A percentile compares a stretch with the other conserved stretches of the same genome.
phyloP scores from a whole-genome alignment of 1,284 basidiomycete genomes.

The Sanghuangporus baumii region DNA sequence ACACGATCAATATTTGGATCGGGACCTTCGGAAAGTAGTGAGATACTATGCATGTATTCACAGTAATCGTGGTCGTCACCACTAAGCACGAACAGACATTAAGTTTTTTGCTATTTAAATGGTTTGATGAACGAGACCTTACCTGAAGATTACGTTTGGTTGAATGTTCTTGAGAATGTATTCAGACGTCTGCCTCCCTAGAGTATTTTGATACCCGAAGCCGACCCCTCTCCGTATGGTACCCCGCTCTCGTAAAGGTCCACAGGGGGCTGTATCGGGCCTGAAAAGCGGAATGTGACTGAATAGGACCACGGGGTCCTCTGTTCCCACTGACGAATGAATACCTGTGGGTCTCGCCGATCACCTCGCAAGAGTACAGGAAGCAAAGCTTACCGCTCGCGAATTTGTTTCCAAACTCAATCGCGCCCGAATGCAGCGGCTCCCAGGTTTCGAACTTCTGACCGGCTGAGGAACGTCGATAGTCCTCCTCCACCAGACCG shows the following conservation, averaged over 20 bases:
- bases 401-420: constrained; percentile 68
- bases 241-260: constrained; percentile 68
- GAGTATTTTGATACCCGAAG: constrained; percentile 76
- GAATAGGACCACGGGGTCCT: constrained; percentile 59
- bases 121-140: background rate
- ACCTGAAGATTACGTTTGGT: constrained; percentile 73
- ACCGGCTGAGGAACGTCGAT: constrained; percentile 52
- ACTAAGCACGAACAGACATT: constrained; percentile 32
- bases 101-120: background rate
- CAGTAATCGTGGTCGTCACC: constrained; percentile 91
- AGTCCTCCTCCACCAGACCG: constrained; percentile 72
- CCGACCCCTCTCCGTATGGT: constrained; percentile 71
- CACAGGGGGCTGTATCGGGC: constrained; percentile 65
- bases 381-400: constrained; percentile 36
- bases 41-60: constrained; percentile 55
- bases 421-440: constrained; percentile 52
- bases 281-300: constrained; percentile 81
- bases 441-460: constrained; percentile 54
- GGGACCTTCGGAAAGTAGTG: constrained; percentile 21
- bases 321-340: constrained; percentile 18
- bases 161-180: constrained; percentile 65
- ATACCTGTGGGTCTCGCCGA: background rate
- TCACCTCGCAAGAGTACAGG: constrained; percentile 10
- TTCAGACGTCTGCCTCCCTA: constrained; percentile 65
- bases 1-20: constrained; percentile 28